Base-by-base conservation (phyloP, 2,329 filamentous ascomycete species). In the Pseudogymnoascus sp. region DNA sequence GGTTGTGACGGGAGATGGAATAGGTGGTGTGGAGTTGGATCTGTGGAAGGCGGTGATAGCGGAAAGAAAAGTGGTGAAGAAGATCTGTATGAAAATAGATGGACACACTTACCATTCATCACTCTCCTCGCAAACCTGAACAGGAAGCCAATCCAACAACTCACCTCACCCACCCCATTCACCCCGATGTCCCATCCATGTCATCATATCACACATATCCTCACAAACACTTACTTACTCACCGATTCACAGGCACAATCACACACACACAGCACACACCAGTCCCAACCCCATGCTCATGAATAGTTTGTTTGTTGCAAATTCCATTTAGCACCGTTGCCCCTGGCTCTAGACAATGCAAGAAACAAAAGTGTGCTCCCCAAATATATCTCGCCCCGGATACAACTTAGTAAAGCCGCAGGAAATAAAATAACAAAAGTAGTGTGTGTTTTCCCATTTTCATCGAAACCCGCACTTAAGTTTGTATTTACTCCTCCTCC, bases 401-500 rank as follows among this genome's bases (percentile, higher is more conserved):
- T 26, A 46, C 42, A 46, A 26, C 42, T 15, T 4, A 23, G 23
- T 23, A 4, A 26, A 7, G 13, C 44, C 44, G 21, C 44, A 29
- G 9, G 23, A 38, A n/a, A 17, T 17, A 10, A 17, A n/a, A 23
- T 23, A 29, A n/a, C 29, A 50, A 7, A 50, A 50, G 26, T 7
- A 10, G n/a, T 15, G n/a, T 15, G 3, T 21, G 44, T 50, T 15
- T 15, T 7, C 31, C 10, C 31, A 33, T 33, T 33, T 33, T 33
- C 31, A 33, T 33, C 31, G 31, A 33, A 33, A 7, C n/a, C 31
- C 31, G 31, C 9, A 33, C 31, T 4, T 2, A 10, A 33, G 31
- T 33, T 33, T 10, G 10, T 13, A 35, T 60, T 15, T 60, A 60
- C 6, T 35, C 56, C 17, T 84, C 88, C 76, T 91, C 89, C 72